A percentile compares a stretch with the other conserved stretches of the same genome.
Conservation (phyloP, 169 alveolate species). For the Amoebophrya sp. region DNA sequence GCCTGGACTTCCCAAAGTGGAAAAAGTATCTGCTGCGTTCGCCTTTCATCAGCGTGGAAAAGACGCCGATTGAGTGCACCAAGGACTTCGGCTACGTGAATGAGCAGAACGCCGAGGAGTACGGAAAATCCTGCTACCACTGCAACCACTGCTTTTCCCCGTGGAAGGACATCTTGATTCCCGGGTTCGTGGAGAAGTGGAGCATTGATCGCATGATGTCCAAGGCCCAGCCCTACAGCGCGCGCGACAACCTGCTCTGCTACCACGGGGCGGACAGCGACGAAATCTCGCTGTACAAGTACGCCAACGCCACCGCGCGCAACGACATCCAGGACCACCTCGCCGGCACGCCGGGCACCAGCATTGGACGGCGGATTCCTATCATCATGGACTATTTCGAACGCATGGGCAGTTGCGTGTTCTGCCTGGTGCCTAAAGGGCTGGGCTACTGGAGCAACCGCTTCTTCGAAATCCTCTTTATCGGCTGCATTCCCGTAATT, state of each 20-base stretch:
- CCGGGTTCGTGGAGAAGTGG: slow-evolving; percentile 5
- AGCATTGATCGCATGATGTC: neutral
- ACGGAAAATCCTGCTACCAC: neutral
- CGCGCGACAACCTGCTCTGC: neutral
- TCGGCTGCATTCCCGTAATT: slow-evolving; percentile 27
- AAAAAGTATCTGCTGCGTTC: neutral
- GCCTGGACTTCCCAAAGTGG: neutral
- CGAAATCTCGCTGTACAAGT: neutral
- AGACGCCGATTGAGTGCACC: neutral
- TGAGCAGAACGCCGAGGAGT: neutral
- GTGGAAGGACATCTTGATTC: slow-evolving; percentile 18
- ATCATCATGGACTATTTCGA: neutral
- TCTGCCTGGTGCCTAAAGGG: slow-evolving; percentile 27
- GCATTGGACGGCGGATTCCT: neutral
- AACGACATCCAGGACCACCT: neutral
- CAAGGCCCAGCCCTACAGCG: neutral
- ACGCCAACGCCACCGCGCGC: neutral
- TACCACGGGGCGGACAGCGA: neutral
- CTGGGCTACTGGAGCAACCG: neutral
- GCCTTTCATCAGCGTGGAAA: neutral
- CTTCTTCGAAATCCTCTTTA: neutral
- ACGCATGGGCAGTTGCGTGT: slow-evolving; percentile 15
- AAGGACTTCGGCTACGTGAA: neutral
- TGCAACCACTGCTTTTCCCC: neutral
- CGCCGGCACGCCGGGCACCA: neutral